Percentiles rank a stretch among this genome's conserved stretches.
Conservation (phyloP, 2,329 filamentous ascomycete genomes). For the Chaetomiaceae sp. region DNA sequence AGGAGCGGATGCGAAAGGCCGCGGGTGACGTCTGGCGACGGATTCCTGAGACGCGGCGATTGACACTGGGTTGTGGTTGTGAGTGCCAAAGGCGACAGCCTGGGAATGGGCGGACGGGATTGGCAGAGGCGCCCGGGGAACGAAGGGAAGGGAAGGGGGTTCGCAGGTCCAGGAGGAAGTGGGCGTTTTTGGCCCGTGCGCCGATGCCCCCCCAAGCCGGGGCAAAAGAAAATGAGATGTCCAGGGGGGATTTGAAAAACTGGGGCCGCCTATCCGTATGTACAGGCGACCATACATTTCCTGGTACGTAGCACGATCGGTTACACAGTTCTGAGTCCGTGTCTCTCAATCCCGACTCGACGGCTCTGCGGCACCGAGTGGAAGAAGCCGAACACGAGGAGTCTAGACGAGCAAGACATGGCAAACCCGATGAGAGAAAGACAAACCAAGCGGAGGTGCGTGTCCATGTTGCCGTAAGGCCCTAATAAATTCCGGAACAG, state of each 20-base stretch:
- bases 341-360: slow-evolving; percentile 5
- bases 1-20: background rate
- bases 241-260: slow-evolving; percentile 20
- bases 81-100: slow-evolving; percentile 12
- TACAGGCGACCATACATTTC: slow-evolving; percentile 1
- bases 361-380: background rate
- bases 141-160: slow-evolving; percentile 14
- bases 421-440: too few species aligned
- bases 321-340: slow-evolving; percentile 9
- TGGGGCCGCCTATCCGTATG: slow-evolving; percentile 16
- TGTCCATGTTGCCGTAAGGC: too few species aligned
- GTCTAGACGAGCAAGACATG: background rate
- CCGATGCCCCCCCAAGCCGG: slow-evolving; percentile 2
- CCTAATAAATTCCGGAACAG: too few species aligned
- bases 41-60: slow-evolving; percentile 14
- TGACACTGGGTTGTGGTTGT: slow-evolving; percentile 19
- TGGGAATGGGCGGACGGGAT: slow-evolving; percentile 22
- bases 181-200: slow-evolving; percentile 18
- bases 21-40: slow-evolving; percentile 11
- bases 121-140: slow-evolving; percentile 16
- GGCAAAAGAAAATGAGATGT: slow-evolving; percentile 25
- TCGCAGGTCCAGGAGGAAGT: slow-evolving; percentile 13
- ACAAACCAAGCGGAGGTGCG: too few species aligned
- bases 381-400: background rate
- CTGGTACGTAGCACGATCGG: too few species aligned